Conservation (phyloP, 2,329 filamentous ascomycete genomes). For the Tolypocladium tropicale region DNA sequence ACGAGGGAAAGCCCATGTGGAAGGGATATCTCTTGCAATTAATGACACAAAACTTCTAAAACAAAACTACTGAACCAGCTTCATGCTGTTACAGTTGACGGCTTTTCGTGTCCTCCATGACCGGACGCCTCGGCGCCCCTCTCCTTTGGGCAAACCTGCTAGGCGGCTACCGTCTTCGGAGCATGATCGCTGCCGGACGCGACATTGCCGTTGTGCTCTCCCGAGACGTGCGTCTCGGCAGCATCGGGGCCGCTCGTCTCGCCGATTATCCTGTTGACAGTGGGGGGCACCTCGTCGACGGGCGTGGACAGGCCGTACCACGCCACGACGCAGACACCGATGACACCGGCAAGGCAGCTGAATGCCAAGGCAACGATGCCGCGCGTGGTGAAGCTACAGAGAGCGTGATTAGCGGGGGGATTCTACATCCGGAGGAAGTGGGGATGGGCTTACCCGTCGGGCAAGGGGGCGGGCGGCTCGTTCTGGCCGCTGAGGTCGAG, state of each 20-base stretch:
- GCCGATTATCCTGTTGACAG: constrained; percentile 2
- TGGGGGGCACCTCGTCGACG: constrained; percentile 5
- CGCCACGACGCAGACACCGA: constrained; percentile 56
- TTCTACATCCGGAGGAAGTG: background rate
- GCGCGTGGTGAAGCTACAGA: constrained; percentile 48
- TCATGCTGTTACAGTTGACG: background rate
- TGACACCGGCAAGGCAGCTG: constrained; percentile 55
- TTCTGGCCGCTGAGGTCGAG: constrained; percentile 56
- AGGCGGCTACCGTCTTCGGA: background rate
- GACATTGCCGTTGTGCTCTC: background rate
- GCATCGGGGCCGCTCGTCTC: background rate
- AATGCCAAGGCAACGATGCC: constrained; percentile 70
- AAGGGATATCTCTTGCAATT: background rate
- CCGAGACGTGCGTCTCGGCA: background rate
- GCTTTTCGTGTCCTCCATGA: background rate
- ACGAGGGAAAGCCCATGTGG: background rate
- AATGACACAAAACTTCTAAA: background rate
- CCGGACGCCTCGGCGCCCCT: too few relatives aligned
- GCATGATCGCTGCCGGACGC: background rate
- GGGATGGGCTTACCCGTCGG: constrained; percentile 41
- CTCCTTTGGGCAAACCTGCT: background rate
- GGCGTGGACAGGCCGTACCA: constrained; percentile 45
- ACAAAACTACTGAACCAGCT: background rate
- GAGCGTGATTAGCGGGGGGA: background rate
- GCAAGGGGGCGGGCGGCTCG: constrained; percentile 41